Percentiles rank a stretch among this genome's conserved stretches.
Evolutionary conservation across 495 filamentous ascomycete genomes (phyloP).

Genomic region (Hypoxylon lienhwacheense): DNA sequence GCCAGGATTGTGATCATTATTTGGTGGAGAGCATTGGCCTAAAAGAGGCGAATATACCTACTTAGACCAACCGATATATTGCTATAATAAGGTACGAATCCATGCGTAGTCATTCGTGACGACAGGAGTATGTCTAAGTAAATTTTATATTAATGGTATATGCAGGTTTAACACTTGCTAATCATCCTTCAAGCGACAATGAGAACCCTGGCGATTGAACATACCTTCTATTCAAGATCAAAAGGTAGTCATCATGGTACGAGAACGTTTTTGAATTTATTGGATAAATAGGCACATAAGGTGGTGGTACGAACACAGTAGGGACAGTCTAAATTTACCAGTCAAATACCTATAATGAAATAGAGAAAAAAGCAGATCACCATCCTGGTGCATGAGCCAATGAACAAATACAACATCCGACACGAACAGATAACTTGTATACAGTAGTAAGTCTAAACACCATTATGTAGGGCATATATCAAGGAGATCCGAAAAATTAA

Average conservation of each 20-base stretch:
- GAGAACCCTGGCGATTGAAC: too few species aligned
- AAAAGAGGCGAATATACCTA: too few species aligned
- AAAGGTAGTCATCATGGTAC: too few species aligned
- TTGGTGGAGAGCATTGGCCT: background rate
- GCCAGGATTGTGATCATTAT: too few species aligned
- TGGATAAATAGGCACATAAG: background rate
- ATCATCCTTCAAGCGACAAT: too few species aligned
- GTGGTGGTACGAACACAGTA: background rate
- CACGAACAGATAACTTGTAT: background rate
- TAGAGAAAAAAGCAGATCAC: constrained; percentile 21
- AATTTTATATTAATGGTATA: too few species aligned
- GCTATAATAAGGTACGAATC: too few species aligned
- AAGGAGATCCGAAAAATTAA: background rate
- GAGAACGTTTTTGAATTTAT: background rate
- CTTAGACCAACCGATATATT: too few species aligned
- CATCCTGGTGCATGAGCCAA: constrained; percentile 6
- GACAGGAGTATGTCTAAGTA: too few species aligned
- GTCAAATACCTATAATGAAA: constrained; percentile 30
- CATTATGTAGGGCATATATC: background rate
- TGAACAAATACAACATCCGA: constrained; percentile 10
- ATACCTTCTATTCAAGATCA: too few species aligned
- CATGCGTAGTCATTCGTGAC: too few species aligned
- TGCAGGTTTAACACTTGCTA: too few species aligned
- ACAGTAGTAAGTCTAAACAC: background rate
- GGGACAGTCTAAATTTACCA: constrained; percentile 23